A percentile compares a stretch with the other conserved stretches of the same genome.
phyloP scores from a whole-genome alignment of 345 rosid genomes.

The Corchorus capsularis region DNA sequence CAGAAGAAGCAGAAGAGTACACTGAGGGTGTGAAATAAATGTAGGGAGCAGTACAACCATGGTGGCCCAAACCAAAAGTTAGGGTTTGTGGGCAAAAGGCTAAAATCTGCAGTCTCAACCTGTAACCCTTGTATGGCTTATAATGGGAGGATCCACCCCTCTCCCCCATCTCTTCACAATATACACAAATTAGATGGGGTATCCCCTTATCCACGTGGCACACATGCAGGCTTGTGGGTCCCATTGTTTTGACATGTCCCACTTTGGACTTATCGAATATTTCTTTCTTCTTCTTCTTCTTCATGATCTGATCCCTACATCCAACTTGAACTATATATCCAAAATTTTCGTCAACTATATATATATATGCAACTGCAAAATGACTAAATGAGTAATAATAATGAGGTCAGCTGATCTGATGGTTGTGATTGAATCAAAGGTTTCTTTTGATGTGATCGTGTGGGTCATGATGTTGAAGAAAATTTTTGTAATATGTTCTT shows the following conservation, averaged over 20 bases:
- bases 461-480: slow-evolving; percentile 6
- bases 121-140: slow-evolving; percentile 42
- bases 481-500: neutral
- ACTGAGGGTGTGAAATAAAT: slow-evolving; percentile 38
- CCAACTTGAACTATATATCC: neutral
- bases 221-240: slow-evolving; percentile 32
- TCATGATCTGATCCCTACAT: neutral
- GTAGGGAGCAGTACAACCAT: slow-evolving; percentile 30
- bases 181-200: neutral
- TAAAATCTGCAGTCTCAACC: slow-evolving; percentile 56
- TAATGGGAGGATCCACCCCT: slow-evolving; percentile 34
- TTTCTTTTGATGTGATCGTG: slow-evolving; percentile 12
- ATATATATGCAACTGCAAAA: neutral
- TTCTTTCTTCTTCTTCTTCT: neutral
- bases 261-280: slow-evolving; percentile 27
- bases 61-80: slow-evolving; percentile 44
- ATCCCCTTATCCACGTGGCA: slow-evolving; percentile 26
- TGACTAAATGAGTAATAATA: neutral
- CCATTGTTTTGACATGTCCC: slow-evolving; percentile 17
- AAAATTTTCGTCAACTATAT: neutral
- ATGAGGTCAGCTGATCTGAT: slow-evolving; percentile 20
- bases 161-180: neutral
- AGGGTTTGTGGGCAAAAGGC: slow-evolving; percentile 63
- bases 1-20: slow-evolving; percentile 22
- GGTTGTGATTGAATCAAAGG: slow-evolving; percentile 16